Evolutionary conservation across 2,329 filamentous ascomycete genomes (phyloP).

Genomic region (Pseudopyricularia javanii): DNA sequence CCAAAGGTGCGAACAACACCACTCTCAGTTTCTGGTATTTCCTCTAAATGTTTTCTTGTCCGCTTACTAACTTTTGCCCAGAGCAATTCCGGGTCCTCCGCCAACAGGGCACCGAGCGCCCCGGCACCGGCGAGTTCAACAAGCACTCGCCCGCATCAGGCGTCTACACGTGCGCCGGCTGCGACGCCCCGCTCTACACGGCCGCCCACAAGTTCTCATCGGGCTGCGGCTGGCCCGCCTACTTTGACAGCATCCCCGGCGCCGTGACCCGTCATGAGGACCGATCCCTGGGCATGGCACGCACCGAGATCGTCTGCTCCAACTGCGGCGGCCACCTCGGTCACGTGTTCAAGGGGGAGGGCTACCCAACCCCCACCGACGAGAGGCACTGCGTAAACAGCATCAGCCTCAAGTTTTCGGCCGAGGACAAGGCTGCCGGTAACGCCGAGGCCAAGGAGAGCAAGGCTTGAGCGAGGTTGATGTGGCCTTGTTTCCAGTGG

Average conservation of each 20-base stretch:
- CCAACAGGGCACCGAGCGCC: constrained; percentile 78
- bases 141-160: constrained; percentile 68
- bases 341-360: constrained; percentile 86
- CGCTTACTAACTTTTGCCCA: constrained; percentile 20
- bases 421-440: constrained; percentile 43
- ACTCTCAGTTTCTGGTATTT: not conserved
- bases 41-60: not conserved
- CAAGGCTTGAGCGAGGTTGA: not conserved
- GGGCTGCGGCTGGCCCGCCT: constrained; percentile 95
- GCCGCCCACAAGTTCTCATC: constrained; percentile 92
- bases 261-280: constrained; percentile 79
- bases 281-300: constrained; percentile 62
- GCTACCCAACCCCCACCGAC: constrained; percentile 73
- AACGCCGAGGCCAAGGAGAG: not conserved
- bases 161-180: constrained; percentile 79
- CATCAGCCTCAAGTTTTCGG: constrained; percentile 71
- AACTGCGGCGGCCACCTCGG: constrained; percentile 90
- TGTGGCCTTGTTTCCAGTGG: too few relatives aligned
- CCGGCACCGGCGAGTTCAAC: constrained; percentile 73
- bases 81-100: constrained; percentile 94
- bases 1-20: constrained; percentile 28
- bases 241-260: constrained; percentile 89
- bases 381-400: constrained; percentile 97
- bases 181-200: constrained; percentile 79
- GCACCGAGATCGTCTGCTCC: constrained; percentile 87